These are phyloP conservation scores for Botrytis paeoniae DNA, from an alignment of 2,329 filamentous ascomycete genomes.

Conservation along the genomic window DNA sequence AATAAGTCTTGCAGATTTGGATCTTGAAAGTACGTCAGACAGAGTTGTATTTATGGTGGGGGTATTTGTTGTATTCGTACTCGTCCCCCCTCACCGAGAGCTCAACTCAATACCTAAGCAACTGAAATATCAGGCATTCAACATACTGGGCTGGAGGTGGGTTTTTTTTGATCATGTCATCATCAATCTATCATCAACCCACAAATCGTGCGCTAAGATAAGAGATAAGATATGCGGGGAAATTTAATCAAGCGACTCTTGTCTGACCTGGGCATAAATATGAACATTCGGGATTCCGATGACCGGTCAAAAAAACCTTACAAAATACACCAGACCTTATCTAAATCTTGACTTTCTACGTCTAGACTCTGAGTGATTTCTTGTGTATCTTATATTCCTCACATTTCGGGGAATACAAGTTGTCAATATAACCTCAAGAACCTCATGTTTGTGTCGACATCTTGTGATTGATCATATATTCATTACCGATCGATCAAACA, in stretches of 20 bases:
- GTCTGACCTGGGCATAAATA: background rate
- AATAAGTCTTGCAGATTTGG: background rate
- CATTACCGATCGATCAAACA: constrained; percentile 6
- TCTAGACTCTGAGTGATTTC: background rate
- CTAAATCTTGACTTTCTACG: background rate
- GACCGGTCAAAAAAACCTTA: background rate
- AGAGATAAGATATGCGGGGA: constrained; percentile 19
- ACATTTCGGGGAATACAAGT: constrained; percentile 13
- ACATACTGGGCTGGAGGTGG: background rate
- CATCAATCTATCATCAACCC: background rate
- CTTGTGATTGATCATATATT: constrained; percentile 10
- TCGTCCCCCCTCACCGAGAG: background rate
- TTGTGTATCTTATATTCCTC: background rate
- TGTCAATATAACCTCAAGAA: constrained; percentile 10
- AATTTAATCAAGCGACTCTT: background rate
- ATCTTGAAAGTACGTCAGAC: background rate
- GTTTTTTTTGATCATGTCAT: background rate
- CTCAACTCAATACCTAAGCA: background rate
- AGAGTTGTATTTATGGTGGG: background rate
- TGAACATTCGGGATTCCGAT: background rate
- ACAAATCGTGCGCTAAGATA: constrained; percentile 1
- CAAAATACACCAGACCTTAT: background rate
- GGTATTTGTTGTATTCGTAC: background rate
- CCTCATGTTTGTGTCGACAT: background rate
- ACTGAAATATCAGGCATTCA: background rate